Evolutionary conservation across 2,329 filamentous ascomycete genomes (phyloP), one percentile per base, ranked within the genome.

Genomic region (Cercospora citrullina): DNA sequence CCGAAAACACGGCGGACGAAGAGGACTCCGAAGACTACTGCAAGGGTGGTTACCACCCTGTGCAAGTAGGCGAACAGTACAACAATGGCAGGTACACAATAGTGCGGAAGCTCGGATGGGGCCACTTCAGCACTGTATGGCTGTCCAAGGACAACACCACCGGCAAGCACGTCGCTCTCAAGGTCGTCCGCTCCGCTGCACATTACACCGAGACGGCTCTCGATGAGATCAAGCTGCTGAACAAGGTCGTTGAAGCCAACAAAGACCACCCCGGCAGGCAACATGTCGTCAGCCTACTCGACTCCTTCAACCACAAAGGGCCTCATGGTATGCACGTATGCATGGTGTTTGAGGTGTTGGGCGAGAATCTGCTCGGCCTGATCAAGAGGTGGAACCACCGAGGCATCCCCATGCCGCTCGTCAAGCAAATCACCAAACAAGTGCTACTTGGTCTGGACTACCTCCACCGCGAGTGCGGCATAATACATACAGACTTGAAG

Each of bases 21-120:
- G 95, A 99, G 82, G 95, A 99, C 81, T 97, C 93, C 59, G 94
- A 98, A 82, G 95, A 99, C 81, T 99, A 99, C 84, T 97, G 94
- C 87, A 98, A 98, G 83, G 95, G 95, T 77, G 95, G 95, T 69
- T 99, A 98, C 81, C 95, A 99, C 79, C 95, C 95, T 2, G 95
- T 99, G 60, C 87, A 89, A 75, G 91, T 98, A 69, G 95, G 95
- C 75, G 95, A 99, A 83, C 91, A 93, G 77, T 98, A 97, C 87
- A 98, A 98, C 80, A 93, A 98, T 79, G 94, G 93, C 74, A 94
- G 92, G 83, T 99, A 99, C 82, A 95, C 94, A 16, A 90, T 98
- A 67, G 91, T 98, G 80, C 91, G 94, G 82, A 98, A 98, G 84
- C 86, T 98, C 63, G 94, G 94, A 74, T 98, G 94, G 94, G 95